Conservation (phyloP, 2,329 filamentous ascomycete species). For the Myriosclerotinia scirpicola region DNA sequence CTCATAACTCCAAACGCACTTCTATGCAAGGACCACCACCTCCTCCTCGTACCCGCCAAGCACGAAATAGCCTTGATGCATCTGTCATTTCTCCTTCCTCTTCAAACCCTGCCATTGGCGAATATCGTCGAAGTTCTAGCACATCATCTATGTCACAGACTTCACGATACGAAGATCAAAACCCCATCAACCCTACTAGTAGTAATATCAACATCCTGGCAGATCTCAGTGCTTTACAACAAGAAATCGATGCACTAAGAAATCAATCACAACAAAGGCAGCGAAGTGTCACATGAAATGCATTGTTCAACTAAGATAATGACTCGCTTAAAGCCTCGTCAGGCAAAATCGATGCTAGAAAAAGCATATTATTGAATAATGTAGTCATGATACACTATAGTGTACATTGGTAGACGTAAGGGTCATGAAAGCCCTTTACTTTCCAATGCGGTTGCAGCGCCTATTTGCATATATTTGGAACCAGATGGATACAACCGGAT, state of each 20-base stretch:
- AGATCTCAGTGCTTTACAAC: slow-evolving; percentile 69
- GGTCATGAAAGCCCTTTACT: neutral
- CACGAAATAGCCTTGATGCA: slow-evolving; percentile 36
- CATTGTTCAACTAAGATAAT: neutral
- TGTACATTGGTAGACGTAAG: neutral
- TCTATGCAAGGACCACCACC: slow-evolving; percentile 38
- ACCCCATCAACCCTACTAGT: slow-evolving; percentile 36
- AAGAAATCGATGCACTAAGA: slow-evolving; percentile 70
- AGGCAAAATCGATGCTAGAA: neutral
- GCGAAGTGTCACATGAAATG: slow-evolving; percentile 20
- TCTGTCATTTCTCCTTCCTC: slow-evolving; percentile 26
- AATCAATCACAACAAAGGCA: slow-evolving; percentile 41
- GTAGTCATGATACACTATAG: neutral
- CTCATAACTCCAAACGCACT: slow-evolving; percentile 30
- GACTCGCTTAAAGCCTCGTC: neutral
- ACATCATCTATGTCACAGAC: slow-evolving; percentile 31
- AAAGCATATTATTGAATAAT: neutral
- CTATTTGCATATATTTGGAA: neutral
- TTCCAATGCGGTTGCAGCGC: neutral
- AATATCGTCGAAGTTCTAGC: slow-evolving; percentile 31
- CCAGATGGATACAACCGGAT: neutral
- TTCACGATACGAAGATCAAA: slow-evolving; percentile 35
- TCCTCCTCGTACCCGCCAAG: slow-evolving; percentile 47
- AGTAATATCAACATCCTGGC: slow-evolving; percentile 62
- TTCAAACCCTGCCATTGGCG: slow-evolving; percentile 34